Evolutionary conservation across 176 grass and related monocot genomes (phyloP), one percentile per base, ranked within the genome.

Genomic region (Musa beccarii): DNA sequence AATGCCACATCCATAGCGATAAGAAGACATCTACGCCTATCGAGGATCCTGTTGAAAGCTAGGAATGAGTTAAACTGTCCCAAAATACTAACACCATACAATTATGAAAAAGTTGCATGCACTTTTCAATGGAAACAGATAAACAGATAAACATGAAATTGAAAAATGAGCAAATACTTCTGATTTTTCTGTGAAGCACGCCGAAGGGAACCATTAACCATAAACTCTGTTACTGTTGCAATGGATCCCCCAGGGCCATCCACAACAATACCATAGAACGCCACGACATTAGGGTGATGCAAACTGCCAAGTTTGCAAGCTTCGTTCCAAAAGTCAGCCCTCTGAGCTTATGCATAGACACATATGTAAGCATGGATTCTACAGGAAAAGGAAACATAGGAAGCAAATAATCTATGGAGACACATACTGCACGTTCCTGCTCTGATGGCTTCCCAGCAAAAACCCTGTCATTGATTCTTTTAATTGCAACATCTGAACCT

Each of bases 1-100:
- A 99, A 99, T 53, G 96, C 96, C 26, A 89, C 92, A 85, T 95
- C 96, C 96, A 99, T 99, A 66, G 96, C 96, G 85, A 99, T 87
- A 75, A 94, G 91, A 76, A 99, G 78, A 54, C 88, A 76, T 79
- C 85, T 94, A 28, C 89, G 90, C 63, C 68, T 76, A 95, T 99
- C 91, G 16, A 99, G 82, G 3, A 81, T 82, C 81, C 96, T 99
- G 85, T 83, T 67, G 22, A 34, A 52, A 49, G 75, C 4, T 23
- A 55, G 71, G n/a, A 52, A 72, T 55, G 26, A 52, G 20, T 63
- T 22, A 0, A 54, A 29, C 61, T 76, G 21, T 73, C 17, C 6
- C 14, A 76, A 75, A 61, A 28, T 51, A 61, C 14, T 59, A 19
- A 63, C 28, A 14, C 12, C 26, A 63, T 71, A 72, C 28, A 72